Percentiles rank a stretch among this genome's conserved stretches.
These are phyloP conservation scores for Peziza echinospora DNA, from an alignment of 495 filamentous ascomycete species.

Conservation along the genomic window DNA sequence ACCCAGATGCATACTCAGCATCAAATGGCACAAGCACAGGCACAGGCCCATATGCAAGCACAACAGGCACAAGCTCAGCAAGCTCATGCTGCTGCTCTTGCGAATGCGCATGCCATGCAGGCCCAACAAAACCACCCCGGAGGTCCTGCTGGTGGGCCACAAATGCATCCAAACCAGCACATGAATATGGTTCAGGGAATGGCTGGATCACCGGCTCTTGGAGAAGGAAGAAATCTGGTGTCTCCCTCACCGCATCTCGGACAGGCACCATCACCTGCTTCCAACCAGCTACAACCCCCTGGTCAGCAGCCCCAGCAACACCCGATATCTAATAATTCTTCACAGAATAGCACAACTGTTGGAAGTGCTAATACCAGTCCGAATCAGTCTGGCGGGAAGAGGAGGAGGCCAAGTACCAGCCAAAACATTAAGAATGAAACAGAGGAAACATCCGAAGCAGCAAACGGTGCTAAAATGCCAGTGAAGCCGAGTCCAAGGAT, in stretches of 20 bases:
- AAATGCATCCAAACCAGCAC: constrained; percentile 12
- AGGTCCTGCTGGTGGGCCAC: constrained; percentile 12
- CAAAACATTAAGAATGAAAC: constrained; percentile 34
- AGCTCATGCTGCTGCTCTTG: constrained; percentile 8
- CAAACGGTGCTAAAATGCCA: constrained; percentile 27
- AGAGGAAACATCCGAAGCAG: constrained; percentile 20
- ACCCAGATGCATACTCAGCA: constrained; percentile 14
- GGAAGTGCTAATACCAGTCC: constrained; percentile 47
- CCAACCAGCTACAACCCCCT: constrained; percentile 21
- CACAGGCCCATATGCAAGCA: constrained; percentile 22
- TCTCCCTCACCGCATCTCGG: constrained; percentile 16
- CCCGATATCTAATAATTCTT: constrained; percentile 21
- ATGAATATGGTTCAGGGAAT: constrained; percentile 11
- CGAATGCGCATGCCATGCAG: constrained; percentile 3
- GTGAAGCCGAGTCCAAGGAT: constrained; percentile 32
- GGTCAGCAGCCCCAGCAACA: constrained; percentile 21
- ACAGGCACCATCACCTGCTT: constrained; percentile 19
- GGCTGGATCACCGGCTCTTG: constrained; percentile 15
- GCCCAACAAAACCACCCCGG: constrained; percentile 12
- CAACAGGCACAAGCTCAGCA: constrained; percentile 13
- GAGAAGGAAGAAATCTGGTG: constrained; percentile 18
- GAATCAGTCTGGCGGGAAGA: constrained; percentile 37
- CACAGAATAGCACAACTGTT: constrained; percentile 20
- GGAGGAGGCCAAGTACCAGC: constrained; percentile 35
- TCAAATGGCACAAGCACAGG: constrained; percentile 18